Percentiles rank a stretch among this genome's conserved stretches.
phyloP scores from a whole-genome alignment of 2,329 filamentous ascomycete genomes.

The Magnaporthiopsis incrustans region DNA sequence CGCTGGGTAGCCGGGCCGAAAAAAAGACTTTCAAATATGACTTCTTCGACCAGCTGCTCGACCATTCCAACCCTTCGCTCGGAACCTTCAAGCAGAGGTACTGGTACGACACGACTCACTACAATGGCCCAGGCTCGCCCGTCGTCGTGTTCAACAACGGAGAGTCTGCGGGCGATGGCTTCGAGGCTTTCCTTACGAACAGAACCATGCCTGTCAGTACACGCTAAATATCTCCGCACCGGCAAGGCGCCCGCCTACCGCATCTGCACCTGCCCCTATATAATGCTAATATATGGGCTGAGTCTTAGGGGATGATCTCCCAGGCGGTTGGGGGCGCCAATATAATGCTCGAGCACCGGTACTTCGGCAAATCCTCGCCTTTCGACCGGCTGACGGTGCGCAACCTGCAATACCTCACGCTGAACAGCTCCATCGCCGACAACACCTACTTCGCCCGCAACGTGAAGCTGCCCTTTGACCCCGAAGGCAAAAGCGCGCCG shows the following conservation, averaged over 20 bases:
- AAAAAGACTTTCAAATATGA: background rate
- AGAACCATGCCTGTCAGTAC: slow-evolving; percentile 17
- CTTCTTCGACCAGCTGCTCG: slow-evolving; percentile 31
- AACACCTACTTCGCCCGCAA: slow-evolving; percentile 31
- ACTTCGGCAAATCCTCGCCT: slow-evolving; percentile 32
- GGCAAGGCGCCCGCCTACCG: too few species aligned
- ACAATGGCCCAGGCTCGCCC: slow-evolving; percentile 31
- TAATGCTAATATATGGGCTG: too few species aligned
- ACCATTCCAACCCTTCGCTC: slow-evolving; percentile 29
- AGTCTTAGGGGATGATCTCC: slow-evolving; percentile 24
- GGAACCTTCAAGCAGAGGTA: slow-evolving; percentile 34
- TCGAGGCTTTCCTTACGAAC: slow-evolving; percentile 5
- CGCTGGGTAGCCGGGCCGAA: too few species aligned
- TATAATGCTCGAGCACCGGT: slow-evolving; percentile 33
- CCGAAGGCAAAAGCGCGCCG: slow-evolving; percentile 32
- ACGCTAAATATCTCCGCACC: too few species aligned
- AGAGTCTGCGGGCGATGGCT: slow-evolving; percentile 22
- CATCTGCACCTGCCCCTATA: too few species aligned
- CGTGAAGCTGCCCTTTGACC: slow-evolving; percentile 36
- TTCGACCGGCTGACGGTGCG: slow-evolving; percentile 25
- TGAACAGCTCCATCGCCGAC: slow-evolving; percentile 32
- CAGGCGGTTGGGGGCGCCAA: slow-evolving; percentile 29
- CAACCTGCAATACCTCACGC: slow-evolving; percentile 30
- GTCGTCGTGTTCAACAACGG: slow-evolving; percentile 30
- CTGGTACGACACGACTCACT: slow-evolving; percentile 32